These are phyloP conservation scores for Trichophyton benhamiae DNA, from an alignment of 2,329 filamentous ascomycete genomes.

Conservation along the genomic window DNA sequence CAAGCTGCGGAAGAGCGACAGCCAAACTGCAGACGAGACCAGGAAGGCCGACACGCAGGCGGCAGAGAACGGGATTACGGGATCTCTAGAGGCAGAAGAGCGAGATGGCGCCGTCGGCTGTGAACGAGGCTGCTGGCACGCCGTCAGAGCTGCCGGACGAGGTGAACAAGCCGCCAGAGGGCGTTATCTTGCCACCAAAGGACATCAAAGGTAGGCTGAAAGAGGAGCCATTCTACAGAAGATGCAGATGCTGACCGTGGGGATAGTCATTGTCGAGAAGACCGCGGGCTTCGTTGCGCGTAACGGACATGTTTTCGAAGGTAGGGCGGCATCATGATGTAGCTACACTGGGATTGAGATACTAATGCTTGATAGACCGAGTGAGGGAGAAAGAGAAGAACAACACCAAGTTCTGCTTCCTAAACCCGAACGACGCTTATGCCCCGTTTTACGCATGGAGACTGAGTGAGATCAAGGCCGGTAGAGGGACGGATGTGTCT, in stretches of 20 bases:
- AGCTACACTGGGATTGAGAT: not conserved
- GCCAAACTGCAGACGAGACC: not conserved
- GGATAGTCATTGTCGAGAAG: conserved; percentile 65
- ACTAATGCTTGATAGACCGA: conserved; percentile 40
- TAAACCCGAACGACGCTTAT: conserved; percentile 70
- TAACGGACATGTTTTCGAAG: conserved; percentile 55
- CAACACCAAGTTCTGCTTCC: conserved; percentile 86
- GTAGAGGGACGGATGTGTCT: conserved; percentile 65
- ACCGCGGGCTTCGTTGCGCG: conserved; percentile 81
- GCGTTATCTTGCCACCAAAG: conserved; percentile 72
- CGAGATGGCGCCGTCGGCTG: conserved; percentile 29
- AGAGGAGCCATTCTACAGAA: not conserved
- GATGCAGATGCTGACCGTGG: conserved; percentile 17
- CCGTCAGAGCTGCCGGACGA: conserved; percentile 38
- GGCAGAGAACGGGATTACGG: too few relatives aligned
- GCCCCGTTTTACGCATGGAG: conserved; percentile 85
- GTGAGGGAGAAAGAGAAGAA: conserved; percentile 72
- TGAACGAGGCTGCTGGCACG: conserved; percentile 25
- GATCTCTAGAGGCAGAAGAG: not conserved
- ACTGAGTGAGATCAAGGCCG: conserved; percentile 69
- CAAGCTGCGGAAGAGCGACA: not conserved
- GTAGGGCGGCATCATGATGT: conserved; percentile 20
- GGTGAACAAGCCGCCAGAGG: conserved; percentile 64
- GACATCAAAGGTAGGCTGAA: conserved; percentile 55
- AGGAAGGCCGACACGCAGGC: not conserved